Base-by-base conservation (phyloP, 495 filamentous ascomycete genomes). In the Hapsidospora chrysogenum region DNA sequence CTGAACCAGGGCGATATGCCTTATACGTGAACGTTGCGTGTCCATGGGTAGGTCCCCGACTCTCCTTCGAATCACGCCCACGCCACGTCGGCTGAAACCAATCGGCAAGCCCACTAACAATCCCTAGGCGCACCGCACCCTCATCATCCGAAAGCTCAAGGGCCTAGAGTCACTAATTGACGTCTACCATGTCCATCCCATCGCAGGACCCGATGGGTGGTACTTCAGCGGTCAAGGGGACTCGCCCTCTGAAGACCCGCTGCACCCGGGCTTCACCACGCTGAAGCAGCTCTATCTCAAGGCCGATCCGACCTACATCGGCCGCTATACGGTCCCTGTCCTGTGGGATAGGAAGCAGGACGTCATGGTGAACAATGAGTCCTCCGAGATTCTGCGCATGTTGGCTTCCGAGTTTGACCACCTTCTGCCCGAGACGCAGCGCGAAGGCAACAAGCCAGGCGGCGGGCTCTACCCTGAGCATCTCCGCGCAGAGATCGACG, bases 331-430 rank as follows among this genome's bases (percentile, higher is more conserved):
- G 2, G 76, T 84, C 0, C 80, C 80, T 0, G 63, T 69, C 14
- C 59, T 84, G 3, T 84, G 78, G 69, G 78, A 85, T 48, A 79
- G 66, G 47, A 70, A 75, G 53, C 54, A 49, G 14, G 63, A 68
- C 40, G 73, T 69, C 3, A 72, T 84, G 35, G 78, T 82, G 40
- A 80, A 65, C 52, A 84, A 84, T 41, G 80, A 84, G 57, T 80
- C 74, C 34, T 71, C 66, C 45, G 80, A 84, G 54, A 81, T 85
- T 36, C 79, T 84, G 20, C 58, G 72, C 31, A 76, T 78, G 57
- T 49, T 78, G 4, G 73, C 72, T 42, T 53, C 59, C 17, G 72
- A 74, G 38, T 93, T 87, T 48, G 82, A 93, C 48, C 64, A 72
- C 36, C 51, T 85, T 14, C 46, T 92, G 2, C 70, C 74, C 0